Evolutionary conservation across 2,329 filamentous ascomycete species (phyloP), one percentile per base, ranked within the genome.

Genomic region (Ophiostoma sp.): DNA sequence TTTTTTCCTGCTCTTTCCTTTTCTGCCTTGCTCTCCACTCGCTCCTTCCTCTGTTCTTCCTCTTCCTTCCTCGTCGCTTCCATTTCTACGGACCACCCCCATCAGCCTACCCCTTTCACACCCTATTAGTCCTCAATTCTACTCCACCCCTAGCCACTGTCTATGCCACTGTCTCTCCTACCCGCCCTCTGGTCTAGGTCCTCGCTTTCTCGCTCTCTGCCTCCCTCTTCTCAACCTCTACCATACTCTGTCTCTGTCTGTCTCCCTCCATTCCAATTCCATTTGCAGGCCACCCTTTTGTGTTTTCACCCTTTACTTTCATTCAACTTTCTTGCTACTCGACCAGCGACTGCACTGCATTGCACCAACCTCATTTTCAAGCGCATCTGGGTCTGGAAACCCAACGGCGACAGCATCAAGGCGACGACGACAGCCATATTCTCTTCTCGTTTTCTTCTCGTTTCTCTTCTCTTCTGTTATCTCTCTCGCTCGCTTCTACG

Each of bases 141-240:
- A 69, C 70, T 71, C 70, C 71, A 72, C 68, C 69, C 67, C 66
- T 72, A 70, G 71, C 68, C 67, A 69, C 60, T 36, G n/a, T 60
- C 69, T 64, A 17, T 60, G n/a, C 17, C 36, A 44, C 62, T 70
- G 60, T 66, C 66, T 71, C 60, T 39, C 27, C 39, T 44, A 54
- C 65, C 52, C 65, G 27, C 33, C 41, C 65, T 60, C 27, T 67
- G 27, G 23, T 65, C 66, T 57, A 27, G 52, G 44, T 17, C 41
- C 68, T 67, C 57, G 41, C 44, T 39, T 20, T 69, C 54, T 70
- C 35, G 33, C n/a, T 39, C 33, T 65, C 35, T 65, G 17, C 8
- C 66, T 44, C 52, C 35, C 48, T 20, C 27, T 64, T 35, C 57
- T 64, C 31, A 15, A 36, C 7, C 17, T 39, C 17, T 65, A n/a